These are phyloP conservation scores for Diaporthe nobilis DNA, from an alignment of 2,329 filamentous ascomycete species.

Conservation along the genomic window DNA sequence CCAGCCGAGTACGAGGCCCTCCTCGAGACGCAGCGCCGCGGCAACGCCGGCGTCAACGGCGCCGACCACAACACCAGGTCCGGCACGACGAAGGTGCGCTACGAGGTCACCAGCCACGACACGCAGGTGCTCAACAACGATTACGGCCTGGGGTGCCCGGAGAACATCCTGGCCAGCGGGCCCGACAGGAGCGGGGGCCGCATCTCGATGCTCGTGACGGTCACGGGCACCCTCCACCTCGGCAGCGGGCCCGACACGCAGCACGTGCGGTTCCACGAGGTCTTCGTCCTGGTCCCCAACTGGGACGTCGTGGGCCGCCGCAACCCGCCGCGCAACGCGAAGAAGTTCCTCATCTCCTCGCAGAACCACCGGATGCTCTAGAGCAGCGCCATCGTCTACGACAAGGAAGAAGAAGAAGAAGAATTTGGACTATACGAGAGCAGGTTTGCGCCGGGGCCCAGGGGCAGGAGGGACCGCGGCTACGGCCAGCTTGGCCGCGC, in stretches of 20 bases:
- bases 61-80: conserved; percentile 10
- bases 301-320: conserved; percentile 68
- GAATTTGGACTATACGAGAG: not conserved
- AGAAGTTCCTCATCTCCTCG: conserved; percentile 76
- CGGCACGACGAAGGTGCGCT: conserved; percentile 62
- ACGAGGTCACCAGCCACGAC: conserved; percentile 83
- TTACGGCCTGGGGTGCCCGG: conserved; percentile 71
- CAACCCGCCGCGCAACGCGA: conserved; percentile 65
- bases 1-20: conserved; percentile 77
- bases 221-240: conserved; percentile 80
- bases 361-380: conserved; percentile 77
- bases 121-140: conserved; percentile 82
- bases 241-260: conserved; percentile 73
- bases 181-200: conserved; percentile 68
- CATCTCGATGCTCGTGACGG: conserved; percentile 79
- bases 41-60: conserved; percentile 37
- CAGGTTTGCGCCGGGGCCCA: not conserved
- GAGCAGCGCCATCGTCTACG: conserved; percentile 35
- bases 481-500: not conserved
- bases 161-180: conserved; percentile 52
- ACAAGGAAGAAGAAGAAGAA: not conserved
- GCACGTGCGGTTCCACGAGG: conserved; percentile 82
- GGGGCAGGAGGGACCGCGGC: not conserved
- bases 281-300: conserved; percentile 85
- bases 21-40: conserved; percentile 76